A percentile compares a stretch with the other conserved stretches of the same genome.
Conservation (phyloP, 805 yeast genomes). For the Metschnikowia reukaufii region DNA sequence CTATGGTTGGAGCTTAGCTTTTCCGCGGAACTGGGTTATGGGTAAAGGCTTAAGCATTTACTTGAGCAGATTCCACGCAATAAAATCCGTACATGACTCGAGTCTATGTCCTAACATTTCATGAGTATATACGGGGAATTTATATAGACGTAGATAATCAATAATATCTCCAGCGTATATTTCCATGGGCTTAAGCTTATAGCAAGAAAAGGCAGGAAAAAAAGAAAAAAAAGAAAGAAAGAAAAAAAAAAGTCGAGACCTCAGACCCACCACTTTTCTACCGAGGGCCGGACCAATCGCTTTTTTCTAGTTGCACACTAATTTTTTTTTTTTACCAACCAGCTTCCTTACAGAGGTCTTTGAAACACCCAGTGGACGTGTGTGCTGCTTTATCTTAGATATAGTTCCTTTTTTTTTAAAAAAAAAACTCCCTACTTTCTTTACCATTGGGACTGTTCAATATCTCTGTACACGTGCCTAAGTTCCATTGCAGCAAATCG, state of each 20-base stretch:
- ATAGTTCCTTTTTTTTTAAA: no score
- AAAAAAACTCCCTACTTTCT: no score
- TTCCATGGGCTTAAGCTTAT: neutral
- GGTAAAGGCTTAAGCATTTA: no score
- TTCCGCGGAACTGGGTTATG: no score
- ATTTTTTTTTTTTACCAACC: neutral
- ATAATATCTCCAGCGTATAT: neutral
- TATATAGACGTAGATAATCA: no score
- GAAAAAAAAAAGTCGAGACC: constrained; percentile 4
- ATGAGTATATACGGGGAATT: no score
- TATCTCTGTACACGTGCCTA: constrained; percentile 1
- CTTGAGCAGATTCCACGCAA: no score
- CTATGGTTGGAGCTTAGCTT: no score
- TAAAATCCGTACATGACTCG: no score
- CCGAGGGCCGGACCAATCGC: constrained; percentile 2
- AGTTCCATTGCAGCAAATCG: neutral
- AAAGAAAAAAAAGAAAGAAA: neutral
- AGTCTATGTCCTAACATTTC: no score
- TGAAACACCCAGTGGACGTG: neutral
- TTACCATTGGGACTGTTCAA: neutral
- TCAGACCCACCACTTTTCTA: constrained; percentile 2
- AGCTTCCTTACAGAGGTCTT: neutral
- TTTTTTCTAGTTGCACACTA: constrained; percentile 3
- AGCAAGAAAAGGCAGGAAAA: neutral
- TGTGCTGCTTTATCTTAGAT: no score